These are phyloP conservation scores for Rhizomucor pusillus DNA, from an alignment of 371 early-diverging fungal species.

Conservation along the genomic window DNA sequence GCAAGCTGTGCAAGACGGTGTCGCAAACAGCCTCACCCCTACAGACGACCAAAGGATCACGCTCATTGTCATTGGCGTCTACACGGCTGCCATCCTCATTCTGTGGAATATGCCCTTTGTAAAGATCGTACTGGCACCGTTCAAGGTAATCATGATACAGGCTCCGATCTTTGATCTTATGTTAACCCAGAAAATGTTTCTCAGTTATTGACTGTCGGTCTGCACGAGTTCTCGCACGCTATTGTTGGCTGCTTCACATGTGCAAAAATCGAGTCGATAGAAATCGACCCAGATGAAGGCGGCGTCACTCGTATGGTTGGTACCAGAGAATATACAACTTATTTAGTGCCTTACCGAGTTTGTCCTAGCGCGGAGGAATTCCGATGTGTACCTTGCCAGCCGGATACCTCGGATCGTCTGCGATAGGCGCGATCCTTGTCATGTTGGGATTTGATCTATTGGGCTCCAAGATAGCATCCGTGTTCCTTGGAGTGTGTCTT, in stretches of 20 bases:
- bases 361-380: slow-evolving; percentile 61
- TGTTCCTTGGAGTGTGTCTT: slow-evolving; percentile 76
- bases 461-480: slow-evolving; percentile 83
- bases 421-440: slow-evolving; percentile 86
- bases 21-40: slow-evolving; percentile 48
- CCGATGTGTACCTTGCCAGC: slow-evolving; percentile 78
- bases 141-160: slow-evolving; percentile 68
- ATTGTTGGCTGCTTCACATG: slow-evolving; percentile 82
- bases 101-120: slow-evolving; percentile 88
- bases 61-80: slow-evolving; percentile 70
- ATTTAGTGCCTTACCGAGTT: not conserved
- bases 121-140: slow-evolving; percentile 85
- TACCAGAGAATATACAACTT: not conserved
- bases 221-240: slow-evolving; percentile 86
- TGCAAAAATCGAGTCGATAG: slow-evolving; percentile 87
- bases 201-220: slow-evolving; percentile 75
- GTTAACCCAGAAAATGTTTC: not conserved
- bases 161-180: not conserved
- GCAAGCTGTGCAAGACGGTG: slow-evolving; percentile 34
- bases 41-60: slow-evolving; percentile 65
- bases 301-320: slow-evolving; percentile 82
- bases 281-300: slow-evolving; percentile 92
- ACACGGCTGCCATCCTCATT: slow-evolving; percentile 67
- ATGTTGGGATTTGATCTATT: slow-evolving; percentile 86
- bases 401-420: slow-evolving; percentile 74